Evolutionary conservation across 1,139 yeast genomes (phyloP), one percentile per base, ranked within the genome.

Genomic region (Groenewaldozyma auringiensis): DNA sequence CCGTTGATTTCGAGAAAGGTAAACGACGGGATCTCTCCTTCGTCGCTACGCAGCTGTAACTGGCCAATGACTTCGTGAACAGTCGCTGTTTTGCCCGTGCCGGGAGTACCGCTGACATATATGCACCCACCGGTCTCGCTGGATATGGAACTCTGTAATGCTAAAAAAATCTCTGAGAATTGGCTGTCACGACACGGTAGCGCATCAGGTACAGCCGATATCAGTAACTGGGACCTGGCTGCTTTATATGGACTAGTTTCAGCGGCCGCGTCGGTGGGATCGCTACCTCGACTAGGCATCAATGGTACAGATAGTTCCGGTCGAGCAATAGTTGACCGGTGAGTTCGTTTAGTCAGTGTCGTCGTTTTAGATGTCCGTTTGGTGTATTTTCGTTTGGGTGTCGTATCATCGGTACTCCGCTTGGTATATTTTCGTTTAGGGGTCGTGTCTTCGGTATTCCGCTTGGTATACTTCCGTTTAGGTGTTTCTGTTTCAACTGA

Each of bases 11-110:
- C 99, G 4, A 86, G 66, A 61, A 76, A 89, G 43, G 80, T 78
- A 61, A 92, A 89, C 13, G 70, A 70, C 14, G 73, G 69, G 29
- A 83, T 58, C 44, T 74, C 79, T 2, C 74, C 76, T 17, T 69
- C 68, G 18, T 58, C 59, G 31, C 50, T 61, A 45, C 63, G 62
- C 21, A 57, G 60, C 50, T 68, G 72, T 46, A 92, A 66, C 56
- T 83, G 88, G 22, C 76, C 72, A 39, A 94, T 75, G 0, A 85
- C 97, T 57, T 88, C 95, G 48, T 95, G 69, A 2, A 92, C 81
- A 0, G 97, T 92, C 4, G 95, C 94, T 0, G 99, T 92, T 62
- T 92, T 92, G 13, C 99, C 99, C 3, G 94, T 89, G 9, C 99
- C 99, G 0, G 99, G 98, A 0, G 96, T 88, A 1, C 99, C 99